phyloP scores from a whole-genome alignment of 1,284 basidiomycete species.

The Ganoderma multipileum region DNA sequence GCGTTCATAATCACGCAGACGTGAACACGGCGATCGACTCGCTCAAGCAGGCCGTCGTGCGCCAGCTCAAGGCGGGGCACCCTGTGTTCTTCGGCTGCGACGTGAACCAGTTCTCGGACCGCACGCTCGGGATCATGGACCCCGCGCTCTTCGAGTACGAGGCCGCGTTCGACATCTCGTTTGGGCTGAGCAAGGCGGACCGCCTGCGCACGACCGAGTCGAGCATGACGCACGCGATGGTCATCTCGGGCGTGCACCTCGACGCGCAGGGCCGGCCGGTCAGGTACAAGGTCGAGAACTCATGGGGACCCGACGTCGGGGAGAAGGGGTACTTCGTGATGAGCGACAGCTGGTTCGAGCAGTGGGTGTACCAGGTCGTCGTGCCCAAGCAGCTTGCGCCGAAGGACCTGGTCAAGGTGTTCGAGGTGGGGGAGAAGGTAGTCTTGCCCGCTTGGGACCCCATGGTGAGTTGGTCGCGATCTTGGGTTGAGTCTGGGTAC shows the following conservation, averaged over 20 bases:
- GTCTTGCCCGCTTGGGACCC: constrained; percentile 90
- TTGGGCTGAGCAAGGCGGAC: constrained; percentile 82
- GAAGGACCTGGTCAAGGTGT: constrained; percentile 82
- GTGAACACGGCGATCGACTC: constrained; percentile 88
- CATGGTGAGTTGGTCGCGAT: constrained; percentile 63
- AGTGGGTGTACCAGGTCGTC: constrained; percentile 92
- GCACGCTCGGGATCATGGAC: constrained; percentile 84
- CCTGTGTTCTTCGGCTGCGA: constrained; percentile 97
- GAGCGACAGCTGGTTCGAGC: constrained; percentile 90
- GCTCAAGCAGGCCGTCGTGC: constrained; percentile 84
- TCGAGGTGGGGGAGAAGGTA: constrained; percentile 67
- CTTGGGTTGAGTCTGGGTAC: no score
- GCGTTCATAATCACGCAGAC: no score
- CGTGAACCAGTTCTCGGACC: constrained; percentile 82
- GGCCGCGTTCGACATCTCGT: constrained; percentile 63
- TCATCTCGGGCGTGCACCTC: constrained; percentile 91
- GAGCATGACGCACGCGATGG: constrained; percentile 94
- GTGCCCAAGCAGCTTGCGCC: constrained; percentile 82
- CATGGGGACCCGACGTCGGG: constrained; percentile 86
- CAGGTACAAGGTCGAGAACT: constrained; percentile 95
- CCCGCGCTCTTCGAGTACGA: constrained; percentile 84
- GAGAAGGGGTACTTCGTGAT: constrained; percentile 94
- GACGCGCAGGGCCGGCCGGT: constrained; percentile 78
- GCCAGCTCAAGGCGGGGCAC: constrained; percentile 87
- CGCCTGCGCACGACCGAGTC: constrained; percentile 85